Evolutionary conservation across 768 basidiomycete genomes (phyloP), one percentile per base, ranked within the genome.

Genomic region (Termitomyces sp.): DNA sequence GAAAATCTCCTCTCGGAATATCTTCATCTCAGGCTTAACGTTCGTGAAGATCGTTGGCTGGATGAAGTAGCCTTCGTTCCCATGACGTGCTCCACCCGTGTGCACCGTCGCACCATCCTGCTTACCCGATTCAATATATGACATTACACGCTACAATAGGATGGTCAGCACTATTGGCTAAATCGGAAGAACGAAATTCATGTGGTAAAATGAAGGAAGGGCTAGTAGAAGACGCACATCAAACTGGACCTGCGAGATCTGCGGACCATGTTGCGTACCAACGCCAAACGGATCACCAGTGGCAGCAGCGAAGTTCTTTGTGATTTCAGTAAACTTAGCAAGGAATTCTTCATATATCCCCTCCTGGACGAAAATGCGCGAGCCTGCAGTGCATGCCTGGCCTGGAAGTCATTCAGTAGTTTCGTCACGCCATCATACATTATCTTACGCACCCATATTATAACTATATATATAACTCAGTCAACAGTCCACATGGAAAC

Each of bases 291-390:
- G 88, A 65, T 87, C 81, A n/a, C 88, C 90, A 54, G 88, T 64
- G 5, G 56, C 52, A 22, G 50, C 73, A 66, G 80, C 80, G 64
- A 86, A 69, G 1, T 64, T 61, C 65, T 75, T 73, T 49, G 83
- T 73, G 66, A 79, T 73, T 41, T 69, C 75, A 1, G 78, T 75
- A 69, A 89, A 87, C 54, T 69, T 75, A 49, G 72, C 68, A 54
- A 92, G 70, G 77, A 95, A 94, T 62, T 84, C 70, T 69, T 93
- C 89, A 70, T 94, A 93, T 63, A 94, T 84, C 5, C 75, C 73
- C 55, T 83, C 83, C 62, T 94, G 92, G 10, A 95, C 88, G 66
- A 83, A 93, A 60, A 94, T 86, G 54, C 94, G 83, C 13, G 91
- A 88, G 13, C 91, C 89, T 9, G 91, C 92, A 62, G 83, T 82